A percentile compares a stretch with the other conserved stretches of the same genome.
These are phyloP conservation scores for Pilaira anomala DNA, from an alignment of 192 early-diverging fungal species.

Conservation along the genomic window DNA sequence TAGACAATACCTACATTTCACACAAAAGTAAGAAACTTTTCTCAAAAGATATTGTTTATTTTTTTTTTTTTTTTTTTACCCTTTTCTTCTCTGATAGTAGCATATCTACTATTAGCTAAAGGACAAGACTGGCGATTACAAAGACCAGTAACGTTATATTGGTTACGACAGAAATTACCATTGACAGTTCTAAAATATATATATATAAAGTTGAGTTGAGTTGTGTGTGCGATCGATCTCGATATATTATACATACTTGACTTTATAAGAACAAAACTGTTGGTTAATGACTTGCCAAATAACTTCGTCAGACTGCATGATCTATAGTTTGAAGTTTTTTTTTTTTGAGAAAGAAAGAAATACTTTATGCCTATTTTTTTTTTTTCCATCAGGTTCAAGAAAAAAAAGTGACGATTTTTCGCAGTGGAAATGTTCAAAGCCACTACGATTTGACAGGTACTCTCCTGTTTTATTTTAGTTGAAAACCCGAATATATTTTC, in stretches of 20 bases:
- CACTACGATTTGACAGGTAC: no score
- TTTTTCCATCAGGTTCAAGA: neutral
- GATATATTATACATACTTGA: conserved; percentile 63
- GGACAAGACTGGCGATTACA: conserved; percentile 95
- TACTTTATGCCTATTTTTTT: neutral
- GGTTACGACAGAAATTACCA: conserved; percentile 92
- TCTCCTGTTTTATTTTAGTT: no score
- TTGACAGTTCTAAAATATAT: conserved; percentile 61
- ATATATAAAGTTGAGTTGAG: neutral
- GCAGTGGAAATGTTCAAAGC: no score
- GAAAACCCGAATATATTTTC: no score
- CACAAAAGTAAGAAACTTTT: no score
- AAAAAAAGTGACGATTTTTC: neutral
- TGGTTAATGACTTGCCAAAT: conserved; percentile 96
- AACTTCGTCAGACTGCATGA: conserved; percentile 68
- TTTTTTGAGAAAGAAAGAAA: no score
- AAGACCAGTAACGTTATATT: conserved; percentile 94
- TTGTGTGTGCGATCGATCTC: neutral
- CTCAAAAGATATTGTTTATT: no score
- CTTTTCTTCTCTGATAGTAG: conserved; percentile 85
- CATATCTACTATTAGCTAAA: conserved; percentile 92
- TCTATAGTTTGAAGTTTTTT: neutral
- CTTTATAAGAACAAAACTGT: conserved; percentile 98
- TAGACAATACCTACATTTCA: conserved; percentile 61
- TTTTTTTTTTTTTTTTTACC: conserved; percentile 38